Evolutionary conservation across 1,284 basidiomycete species (phyloP).

Genomic region (Inonotus obliquus): DNA sequence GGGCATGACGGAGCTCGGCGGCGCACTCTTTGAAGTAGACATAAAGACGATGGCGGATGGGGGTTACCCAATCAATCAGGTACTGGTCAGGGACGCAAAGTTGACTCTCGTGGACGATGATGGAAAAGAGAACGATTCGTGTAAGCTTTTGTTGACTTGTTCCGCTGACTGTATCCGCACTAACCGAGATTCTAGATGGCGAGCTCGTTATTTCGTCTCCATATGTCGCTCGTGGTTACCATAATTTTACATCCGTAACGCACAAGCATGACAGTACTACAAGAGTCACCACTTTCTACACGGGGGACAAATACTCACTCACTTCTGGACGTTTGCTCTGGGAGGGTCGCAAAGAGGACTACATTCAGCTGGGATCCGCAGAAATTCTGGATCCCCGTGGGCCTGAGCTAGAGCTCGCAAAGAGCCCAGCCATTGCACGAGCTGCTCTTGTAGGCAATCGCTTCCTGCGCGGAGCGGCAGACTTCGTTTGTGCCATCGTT

Average conservation of each 20-base stretch:
- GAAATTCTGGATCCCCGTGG: slow-evolving; percentile 30
- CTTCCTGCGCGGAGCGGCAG: slow-evolving; percentile 29
- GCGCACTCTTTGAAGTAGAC: slow-evolving; percentile 17
- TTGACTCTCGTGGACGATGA: slow-evolving; percentile 5
- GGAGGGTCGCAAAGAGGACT: slow-evolving; percentile 33
- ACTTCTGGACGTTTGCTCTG: slow-evolving; percentile 25
- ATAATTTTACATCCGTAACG: slow-evolving; percentile 24
- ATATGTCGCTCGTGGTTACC: slow-evolving; percentile 29
- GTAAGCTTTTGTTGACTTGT: slow-evolving; percentile 21
- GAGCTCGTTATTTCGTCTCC: slow-evolving; percentile 31
- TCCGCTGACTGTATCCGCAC: slow-evolving; percentile 19
- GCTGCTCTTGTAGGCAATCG: slow-evolving; percentile 32
- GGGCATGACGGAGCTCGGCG: slow-evolving; percentile 35
- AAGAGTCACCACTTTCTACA: slow-evolving; percentile 29
- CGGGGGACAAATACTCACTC: slow-evolving; percentile 31
- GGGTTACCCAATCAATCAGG: slow-evolving; percentile 5
- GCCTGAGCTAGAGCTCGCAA: slow-evolving; percentile 28
- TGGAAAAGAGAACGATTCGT: slow-evolving; percentile 6
- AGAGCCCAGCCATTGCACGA: slow-evolving; percentile 24
- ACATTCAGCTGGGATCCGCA: slow-evolving; percentile 33
- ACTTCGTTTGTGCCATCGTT: slow-evolving; percentile 30
- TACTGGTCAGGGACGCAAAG: slow-evolving; percentile 1
- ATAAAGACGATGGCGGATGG: background rate
- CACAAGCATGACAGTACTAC: slow-evolving; percentile 25
- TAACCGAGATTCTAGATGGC: slow-evolving; percentile 25